These are phyloP conservation scores for Eutreptiella sp. DNA, from an alignment of 208 protist species.

Conservation along the genomic window DNA sequence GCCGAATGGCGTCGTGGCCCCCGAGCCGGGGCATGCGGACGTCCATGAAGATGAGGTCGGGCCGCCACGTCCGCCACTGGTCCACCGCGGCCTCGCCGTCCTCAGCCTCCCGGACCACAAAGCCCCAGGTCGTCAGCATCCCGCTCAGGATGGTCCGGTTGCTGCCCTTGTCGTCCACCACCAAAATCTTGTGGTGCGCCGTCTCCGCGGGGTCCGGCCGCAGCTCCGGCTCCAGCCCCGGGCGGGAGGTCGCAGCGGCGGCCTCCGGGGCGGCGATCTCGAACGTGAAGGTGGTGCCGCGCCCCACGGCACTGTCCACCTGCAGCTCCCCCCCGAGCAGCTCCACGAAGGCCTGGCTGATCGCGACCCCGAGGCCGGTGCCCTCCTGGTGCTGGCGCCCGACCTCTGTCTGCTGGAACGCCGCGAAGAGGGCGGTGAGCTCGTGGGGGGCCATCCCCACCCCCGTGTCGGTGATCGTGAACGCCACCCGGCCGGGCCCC, in stretches of 20 bases:
- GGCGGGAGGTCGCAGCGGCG: no score
- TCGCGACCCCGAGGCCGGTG: conserved; percentile 44
- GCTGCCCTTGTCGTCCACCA: no score
- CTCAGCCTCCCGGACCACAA: no score
- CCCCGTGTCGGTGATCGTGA: conserved; percentile 37
- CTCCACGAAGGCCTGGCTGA: conserved; percentile 40
- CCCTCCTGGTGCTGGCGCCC: conserved; percentile 34
- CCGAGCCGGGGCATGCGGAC: conserved; percentile 32
- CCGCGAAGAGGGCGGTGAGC: conserved; percentile 37
- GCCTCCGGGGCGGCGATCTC: conserved; percentile 10
- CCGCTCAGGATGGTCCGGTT: no score
- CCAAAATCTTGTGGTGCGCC: no score
- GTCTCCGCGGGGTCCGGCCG: no score
- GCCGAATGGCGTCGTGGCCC: conserved; percentile 24
- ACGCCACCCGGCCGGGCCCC: no score
- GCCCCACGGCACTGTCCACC: conserved; percentile 19
- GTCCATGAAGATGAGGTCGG: neutral
- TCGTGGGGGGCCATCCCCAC: conserved; percentile 42
- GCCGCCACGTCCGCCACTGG: no score
- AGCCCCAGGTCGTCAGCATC: no score
- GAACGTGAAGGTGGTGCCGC: conserved; percentile 34
- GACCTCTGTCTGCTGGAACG: conserved; percentile 38
- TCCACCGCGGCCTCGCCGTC: no score
- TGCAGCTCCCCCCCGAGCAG: conserved; percentile 34
- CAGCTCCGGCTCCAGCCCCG: no score